Evolutionary conservation across 306 rosid species (phyloP), one percentile per base, ranked within the genome.

Genomic region (Vigna trinervia): DNA sequence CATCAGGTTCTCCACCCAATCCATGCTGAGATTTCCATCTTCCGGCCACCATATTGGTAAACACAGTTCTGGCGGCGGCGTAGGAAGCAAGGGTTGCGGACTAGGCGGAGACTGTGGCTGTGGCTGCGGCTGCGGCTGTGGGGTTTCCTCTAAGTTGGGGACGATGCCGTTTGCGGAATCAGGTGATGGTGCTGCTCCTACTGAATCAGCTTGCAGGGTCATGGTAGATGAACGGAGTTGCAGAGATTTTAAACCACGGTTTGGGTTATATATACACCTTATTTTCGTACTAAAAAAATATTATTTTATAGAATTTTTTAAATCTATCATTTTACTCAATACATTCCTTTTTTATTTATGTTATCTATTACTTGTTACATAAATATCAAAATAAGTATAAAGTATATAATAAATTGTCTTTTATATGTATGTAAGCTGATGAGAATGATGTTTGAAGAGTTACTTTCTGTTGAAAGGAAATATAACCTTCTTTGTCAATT

Each of bases 31-130:
- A 4, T 30, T 68, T 5, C 90, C 90, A 6, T 89, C 86, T 19
- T 78, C 41, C 2, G 98, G 95, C 98, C 98, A 93, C 3, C 80
- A 66, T 43, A 91, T 61, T 6, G 97, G 97, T 1, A 81, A 1
- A 9, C 65, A 62, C 1, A 86, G 73, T 17, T 80, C 83, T 3
- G 84, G 61, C 20, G 85, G 78, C 26, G 90, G 80, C 12, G 69
- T 19, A 4, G 86, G 38, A 6, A 0, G 9, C 2, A 80, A 34
- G 3, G 80, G 28, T 0, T 85, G 48, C 12, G 80, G 26, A 6
- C 36, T 28, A 5, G 46, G 28, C 2, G 79, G 22, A 5, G 77
- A 38, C 8, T 54, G 57, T 14, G 22, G 12, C 3, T 61, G 5
- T 6, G 32, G 32, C 3, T 28, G 30, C 4, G 3, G 45, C 3